Base-by-base conservation (phyloP, 2,329 filamentous ascomycete species). In the Aspergillus ochraceus region DNA sequence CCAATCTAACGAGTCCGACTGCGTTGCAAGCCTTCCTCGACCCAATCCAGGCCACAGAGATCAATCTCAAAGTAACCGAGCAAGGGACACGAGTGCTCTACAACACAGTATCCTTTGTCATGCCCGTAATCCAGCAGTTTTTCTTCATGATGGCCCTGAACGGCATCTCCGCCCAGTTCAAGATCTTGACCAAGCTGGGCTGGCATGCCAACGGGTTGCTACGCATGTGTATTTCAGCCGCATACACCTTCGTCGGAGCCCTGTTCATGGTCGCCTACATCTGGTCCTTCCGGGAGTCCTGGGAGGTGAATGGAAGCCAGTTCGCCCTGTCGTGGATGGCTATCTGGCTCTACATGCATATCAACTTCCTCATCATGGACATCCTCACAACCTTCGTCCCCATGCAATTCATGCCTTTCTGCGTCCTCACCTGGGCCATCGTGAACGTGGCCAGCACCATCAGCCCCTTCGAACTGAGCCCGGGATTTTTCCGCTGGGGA, bases 51-150 rank as follows among this genome's bases (percentile, higher is more conserved):
- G 63, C 77, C 4, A 60, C 65, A 4, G 67, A 64, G 2, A 61
- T 72, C 51, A 76, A 82, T 63, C 71, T 81, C 55, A 74, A 79
- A 56, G 68, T 74, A 0, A 80, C 79, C 0, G 57, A 68, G 0
- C 77, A 82, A 60, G 78, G 78, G 3, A 73, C 77, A 1, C 68
- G 77, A 1, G 65, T 79, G 0, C 71, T 81, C 54, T 80, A 80
- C 67, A 82, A 81, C 62, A 81, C 78, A 0, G 65, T 80, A 6
- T 70, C 74, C 3, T 75, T 81, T 54, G 76, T 80, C 51, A 70
- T 82, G 32, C 75, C 79, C n/a, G 65, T 82, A 11, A 75, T 82
- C 36, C 76, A 79, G 57, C 76, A 82, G 61, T 82, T 82, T 70
- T 81, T 82, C 71, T 82, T 77, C 62, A 68, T 82, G 12, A 73